Evolutionary conservation across 352 stramenopile genomes (phyloP).

Genomic region (Globisporangium takayamanum): DNA sequence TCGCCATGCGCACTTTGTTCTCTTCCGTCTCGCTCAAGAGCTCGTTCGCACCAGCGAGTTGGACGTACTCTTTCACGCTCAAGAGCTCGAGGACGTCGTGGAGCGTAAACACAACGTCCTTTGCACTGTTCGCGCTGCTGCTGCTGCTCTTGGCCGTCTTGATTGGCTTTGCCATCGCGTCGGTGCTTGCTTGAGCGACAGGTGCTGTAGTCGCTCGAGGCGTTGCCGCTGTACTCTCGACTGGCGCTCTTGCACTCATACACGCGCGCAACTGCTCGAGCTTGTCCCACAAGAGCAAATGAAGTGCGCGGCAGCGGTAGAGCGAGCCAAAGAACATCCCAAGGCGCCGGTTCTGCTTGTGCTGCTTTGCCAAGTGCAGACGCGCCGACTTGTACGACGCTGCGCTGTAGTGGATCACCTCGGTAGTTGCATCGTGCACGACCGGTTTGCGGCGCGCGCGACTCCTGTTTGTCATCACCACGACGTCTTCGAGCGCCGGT

Average conservation of each 20-base stretch:
- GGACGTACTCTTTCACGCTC: conserved; percentile 62
- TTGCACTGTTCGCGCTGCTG: background rate
- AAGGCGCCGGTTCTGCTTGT: conserved; percentile 66
- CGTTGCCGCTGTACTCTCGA: background rate
- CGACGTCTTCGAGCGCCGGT: conserved; percentile 40
- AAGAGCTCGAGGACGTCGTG: conserved; percentile 67
- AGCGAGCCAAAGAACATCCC: conserved; percentile 72
- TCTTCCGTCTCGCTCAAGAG: conserved; percentile 61
- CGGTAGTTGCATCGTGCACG: conserved; percentile 28
- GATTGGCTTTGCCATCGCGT: background rate
- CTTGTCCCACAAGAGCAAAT: conserved; percentile 59
- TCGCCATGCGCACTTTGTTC: conserved; percentile 36
- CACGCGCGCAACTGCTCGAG: conserved; percentile 20
- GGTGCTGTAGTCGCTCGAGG: background rate
- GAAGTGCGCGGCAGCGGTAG: conserved; percentile 58
- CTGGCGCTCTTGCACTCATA: background rate
- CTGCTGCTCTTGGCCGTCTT: background rate
- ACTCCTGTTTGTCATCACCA: conserved; percentile 50
- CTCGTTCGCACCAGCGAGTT: conserved; percentile 62
- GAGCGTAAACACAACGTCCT: conserved; percentile 43
- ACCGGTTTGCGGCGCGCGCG: conserved; percentile 15
- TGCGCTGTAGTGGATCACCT: conserved; percentile 60
- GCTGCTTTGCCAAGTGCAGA: conserved; percentile 42
- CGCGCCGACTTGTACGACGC: conserved; percentile 62
- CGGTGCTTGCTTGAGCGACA: background rate